Percentiles rank a stretch among this genome's conserved stretches.
phyloP scores from a whole-genome alignment of 768 basidiomycete genomes.

The Lentinus brumalis region DNA sequence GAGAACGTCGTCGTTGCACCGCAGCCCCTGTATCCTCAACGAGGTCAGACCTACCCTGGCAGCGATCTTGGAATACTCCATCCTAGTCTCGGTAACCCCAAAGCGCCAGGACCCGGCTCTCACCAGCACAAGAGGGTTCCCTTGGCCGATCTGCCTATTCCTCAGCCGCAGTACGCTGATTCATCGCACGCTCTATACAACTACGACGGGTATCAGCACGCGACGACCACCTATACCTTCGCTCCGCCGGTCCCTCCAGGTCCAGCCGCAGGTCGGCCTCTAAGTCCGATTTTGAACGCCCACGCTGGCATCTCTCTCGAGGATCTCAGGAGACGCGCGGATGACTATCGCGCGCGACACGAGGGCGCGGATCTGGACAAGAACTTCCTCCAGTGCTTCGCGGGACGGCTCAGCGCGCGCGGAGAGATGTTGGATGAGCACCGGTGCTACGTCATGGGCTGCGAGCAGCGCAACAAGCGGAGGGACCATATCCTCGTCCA shows the following conservation, averaged over 20 bases:
- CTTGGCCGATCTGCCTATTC: background rate
- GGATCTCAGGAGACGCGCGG: slow-evolving; percentile 57
- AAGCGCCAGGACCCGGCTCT: background rate
- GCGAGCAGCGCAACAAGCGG: slow-evolving; percentile 68
- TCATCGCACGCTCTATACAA: background rate
- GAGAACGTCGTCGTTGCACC: slow-evolving; percentile 3
- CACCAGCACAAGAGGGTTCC: background rate
- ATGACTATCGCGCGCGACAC: slow-evolving; percentile 53
- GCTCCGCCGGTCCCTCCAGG: background rate
- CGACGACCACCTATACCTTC: too few relatives aligned
- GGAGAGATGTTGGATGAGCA: slow-evolving; percentile 63
- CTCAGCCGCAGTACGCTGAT: background rate
- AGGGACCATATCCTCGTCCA: slow-evolving; percentile 77
- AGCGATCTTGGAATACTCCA: slow-evolving; percentile 3
- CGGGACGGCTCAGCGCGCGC: slow-evolving; percentile 59
- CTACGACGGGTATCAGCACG: too few relatives aligned
- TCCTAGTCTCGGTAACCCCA: background rate
- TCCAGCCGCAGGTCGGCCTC: slow-evolving; percentile 2
- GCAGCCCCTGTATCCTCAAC: slow-evolving; percentile 10
- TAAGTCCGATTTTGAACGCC: slow-evolving; percentile 59
- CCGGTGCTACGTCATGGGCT: slow-evolving; percentile 69
- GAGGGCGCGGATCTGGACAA: slow-evolving; percentile 63
- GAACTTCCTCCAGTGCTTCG: slow-evolving; percentile 66
- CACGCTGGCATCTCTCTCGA: slow-evolving; percentile 59
- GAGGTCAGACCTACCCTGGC: background rate